Conservation (phyloP, 371 early-diverging fungal genomes). For the Furculomyces boomerangus region DNA sequence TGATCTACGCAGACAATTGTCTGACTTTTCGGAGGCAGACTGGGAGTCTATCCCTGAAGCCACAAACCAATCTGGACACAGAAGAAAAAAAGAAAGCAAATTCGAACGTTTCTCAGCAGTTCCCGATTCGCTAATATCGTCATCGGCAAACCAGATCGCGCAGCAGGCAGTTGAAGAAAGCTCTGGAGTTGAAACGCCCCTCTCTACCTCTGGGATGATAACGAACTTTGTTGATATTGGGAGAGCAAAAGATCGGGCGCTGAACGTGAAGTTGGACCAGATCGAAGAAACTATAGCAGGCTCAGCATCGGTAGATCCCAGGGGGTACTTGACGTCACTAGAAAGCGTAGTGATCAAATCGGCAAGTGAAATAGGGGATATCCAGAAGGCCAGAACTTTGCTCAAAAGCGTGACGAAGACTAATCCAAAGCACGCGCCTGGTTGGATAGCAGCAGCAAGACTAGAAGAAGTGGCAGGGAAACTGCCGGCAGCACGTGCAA, state of each 20-base stretch:
- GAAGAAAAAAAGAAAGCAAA: conserved; percentile 21
- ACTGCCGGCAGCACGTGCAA: conserved; percentile 55
- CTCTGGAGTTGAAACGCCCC: conserved; percentile 6
- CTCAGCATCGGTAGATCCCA: conserved; percentile 74
- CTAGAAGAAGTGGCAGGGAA: conserved; percentile 87
- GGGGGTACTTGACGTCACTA: conserved; percentile 86
- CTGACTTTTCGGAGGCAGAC: conserved; percentile 56
- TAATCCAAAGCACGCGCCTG: conserved; percentile 88
- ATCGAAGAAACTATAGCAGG: conserved; percentile 49
- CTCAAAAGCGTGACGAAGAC: conserved; percentile 76
- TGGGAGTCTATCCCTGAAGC: conserved; percentile 90
- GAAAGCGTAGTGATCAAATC: conserved; percentile 62
- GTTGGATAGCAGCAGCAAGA: conserved; percentile 96
- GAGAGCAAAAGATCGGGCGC: conserved; percentile 77
- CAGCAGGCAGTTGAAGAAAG: no score
- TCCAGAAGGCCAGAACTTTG: conserved; percentile 76
- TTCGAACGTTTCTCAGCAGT: conserved; percentile 59
- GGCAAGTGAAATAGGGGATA: conserved; percentile 84
- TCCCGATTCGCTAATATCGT: conserved; percentile 34
- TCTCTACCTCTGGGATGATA: conserved; percentile 8
- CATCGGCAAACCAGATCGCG: not conserved
- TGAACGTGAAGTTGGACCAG: conserved; percentile 66
- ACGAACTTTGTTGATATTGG: conserved; percentile 72
- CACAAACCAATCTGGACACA: conserved; percentile 63
- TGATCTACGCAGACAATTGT: conserved; percentile 70